phyloP scores from a whole-genome alignment of 1,284 basidiomycete genomes.

The Thecaphora frezii region DNA sequence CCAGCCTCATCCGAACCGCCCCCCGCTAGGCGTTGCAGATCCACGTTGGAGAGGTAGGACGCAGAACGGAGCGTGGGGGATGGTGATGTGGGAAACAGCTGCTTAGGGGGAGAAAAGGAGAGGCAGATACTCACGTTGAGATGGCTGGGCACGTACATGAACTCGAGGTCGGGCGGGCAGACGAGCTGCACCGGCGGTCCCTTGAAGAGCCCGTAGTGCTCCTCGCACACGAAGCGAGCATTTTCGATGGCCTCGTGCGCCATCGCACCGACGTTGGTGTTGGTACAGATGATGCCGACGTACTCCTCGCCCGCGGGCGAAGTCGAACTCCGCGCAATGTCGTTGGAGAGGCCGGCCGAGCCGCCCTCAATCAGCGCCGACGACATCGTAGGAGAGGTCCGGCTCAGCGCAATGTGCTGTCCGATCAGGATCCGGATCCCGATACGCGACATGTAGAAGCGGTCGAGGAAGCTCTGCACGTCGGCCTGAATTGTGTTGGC shows the following conservation, averaged over 20 bases:
- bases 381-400: conserved; percentile 31
- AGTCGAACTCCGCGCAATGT: neutral
- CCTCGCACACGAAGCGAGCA: conserved; percentile 95
- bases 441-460: conserved; percentile 96
- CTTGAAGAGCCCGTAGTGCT: conserved; percentile 85
- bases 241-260: conserved; percentile 95
- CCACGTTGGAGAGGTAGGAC: neutral
- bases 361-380: conserved; percentile 25
- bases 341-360: neutral
- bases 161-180: conserved; percentile 82
- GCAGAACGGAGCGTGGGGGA: too few species aligned
- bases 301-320: conserved; percentile 66
- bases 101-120: too few species aligned
- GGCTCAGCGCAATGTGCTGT: conserved; percentile 57
- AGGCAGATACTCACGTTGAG: conserved; percentile 53
- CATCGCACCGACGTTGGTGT: conserved; percentile 65
- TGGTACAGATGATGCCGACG: conserved; percentile 97
- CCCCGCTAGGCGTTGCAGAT: too few species aligned
- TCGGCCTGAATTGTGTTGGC: conserved; percentile 70
- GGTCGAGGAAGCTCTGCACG: conserved; percentile 91
- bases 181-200: conserved; percentile 95
- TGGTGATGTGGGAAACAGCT: too few species aligned
- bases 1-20: neutral
- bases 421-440: conserved; percentile 62
- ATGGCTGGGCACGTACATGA: conserved; percentile 95